A percentile compares a stretch with the other conserved stretches of the same genome.
Evolutionary conservation across 2,329 filamentous ascomycete species (phyloP).

Genomic region (Penicillium sp.): DNA sequence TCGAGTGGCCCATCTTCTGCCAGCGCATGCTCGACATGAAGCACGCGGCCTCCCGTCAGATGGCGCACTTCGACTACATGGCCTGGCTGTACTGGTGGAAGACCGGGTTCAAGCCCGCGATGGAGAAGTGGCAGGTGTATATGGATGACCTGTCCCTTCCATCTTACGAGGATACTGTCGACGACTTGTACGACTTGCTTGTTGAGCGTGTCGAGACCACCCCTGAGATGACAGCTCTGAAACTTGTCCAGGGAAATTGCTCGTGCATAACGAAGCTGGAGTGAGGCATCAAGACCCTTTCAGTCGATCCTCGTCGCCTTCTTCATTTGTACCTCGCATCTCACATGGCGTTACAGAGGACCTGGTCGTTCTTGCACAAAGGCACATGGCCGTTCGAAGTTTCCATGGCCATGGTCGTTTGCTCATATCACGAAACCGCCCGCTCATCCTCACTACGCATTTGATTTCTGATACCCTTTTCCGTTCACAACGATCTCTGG

Average conservation of each 20-base stretch:
- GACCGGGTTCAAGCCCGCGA: constrained; percentile 23
- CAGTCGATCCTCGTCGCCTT: not conserved
- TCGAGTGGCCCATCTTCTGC: constrained; percentile 1
- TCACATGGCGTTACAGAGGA: not conserved
- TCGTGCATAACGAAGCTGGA: not conserved
- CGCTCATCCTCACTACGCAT: not conserved
- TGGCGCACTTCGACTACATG: constrained; percentile 14
- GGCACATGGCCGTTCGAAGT: not conserved
- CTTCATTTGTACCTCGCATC: not conserved
- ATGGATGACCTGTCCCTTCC: constrained; percentile 26
- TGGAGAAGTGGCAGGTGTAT: constrained; percentile 30
- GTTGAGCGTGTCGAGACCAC: constrained; percentile 30
- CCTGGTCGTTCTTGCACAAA: not conserved
- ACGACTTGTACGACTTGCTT: constrained; percentile 27
- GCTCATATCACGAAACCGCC: not conserved
- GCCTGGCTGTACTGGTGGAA: constrained; percentile 31
- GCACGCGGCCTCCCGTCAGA: constrained; percentile 12
- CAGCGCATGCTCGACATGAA: constrained; percentile 11
- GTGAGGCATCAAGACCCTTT: not conserved
- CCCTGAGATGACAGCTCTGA: not conserved
- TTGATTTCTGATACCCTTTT: not conserved
- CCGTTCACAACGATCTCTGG: not conserved
- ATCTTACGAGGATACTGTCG: constrained; percentile 28
- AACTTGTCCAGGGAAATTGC: constrained; percentile 9
- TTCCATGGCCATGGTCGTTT: no score